Base-by-base conservation (phyloP, 345 rosid species). In the Acer yangbiense region DNA sequence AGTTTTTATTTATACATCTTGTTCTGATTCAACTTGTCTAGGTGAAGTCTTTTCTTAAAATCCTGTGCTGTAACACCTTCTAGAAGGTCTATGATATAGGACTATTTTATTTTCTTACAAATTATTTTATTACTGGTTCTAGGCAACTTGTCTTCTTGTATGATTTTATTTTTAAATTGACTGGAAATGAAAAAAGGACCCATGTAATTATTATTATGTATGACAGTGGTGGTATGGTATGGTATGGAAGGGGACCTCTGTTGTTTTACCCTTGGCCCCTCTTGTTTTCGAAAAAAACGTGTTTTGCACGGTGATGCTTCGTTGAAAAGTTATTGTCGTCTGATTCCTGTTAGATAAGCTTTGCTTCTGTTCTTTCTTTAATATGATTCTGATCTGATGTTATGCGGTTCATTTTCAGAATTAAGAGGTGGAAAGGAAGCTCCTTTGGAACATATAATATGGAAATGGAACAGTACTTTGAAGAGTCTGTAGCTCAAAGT, bases 391-490 rank as follows among this genome's bases (percentile, higher is more conserved):
- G 44, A 76, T 68, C 62, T 71, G 9, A 71, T 27, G 54, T 7
- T 77, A 16, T 73, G 35, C 3, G 3, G 13, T 21, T 21, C 69
- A 17, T 65, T 52, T 74, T 3, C 83, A 80, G 90, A 76, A 11
- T 71, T 80, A 69, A 13, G 52, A 67, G 11, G 18, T 11, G 50
- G 25, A 61, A 55, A 71, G 73, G n/a, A 18, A 61, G 64, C 43
- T 23, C 13, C 32, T 52, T 9, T 54, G 18, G 35, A 67, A 20
- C 64, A 46, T 12, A 44, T 46, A 20, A 48, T 44, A 85, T 84
- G 89, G 86, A 74, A 2, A 65, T 79, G n/a, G 64, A 86, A 65
- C 88, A 71, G 32, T 79, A 80, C 65, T 73, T 63, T 27, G 83
- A 77, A 78, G 89, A 86, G 23, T 81, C 76, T 77, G 10, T 57